phyloP scores from a whole-genome alignment of 140 eudicot genomes.

The Ambrosia hybrid region DNA sequence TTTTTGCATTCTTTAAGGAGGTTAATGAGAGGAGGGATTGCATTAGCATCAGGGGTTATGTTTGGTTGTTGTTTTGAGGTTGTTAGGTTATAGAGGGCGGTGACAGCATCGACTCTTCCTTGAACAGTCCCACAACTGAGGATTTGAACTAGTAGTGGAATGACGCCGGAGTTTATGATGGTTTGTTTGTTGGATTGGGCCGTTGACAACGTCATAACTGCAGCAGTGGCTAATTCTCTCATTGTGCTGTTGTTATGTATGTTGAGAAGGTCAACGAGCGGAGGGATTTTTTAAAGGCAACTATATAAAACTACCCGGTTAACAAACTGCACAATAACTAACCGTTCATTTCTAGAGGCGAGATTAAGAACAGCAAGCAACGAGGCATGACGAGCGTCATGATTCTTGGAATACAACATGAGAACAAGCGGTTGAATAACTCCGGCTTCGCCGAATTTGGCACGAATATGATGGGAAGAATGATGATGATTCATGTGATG shows the following conservation, averaged over 20 bases:
- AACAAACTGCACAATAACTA: background rate
- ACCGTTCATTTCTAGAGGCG: conserved; percentile 74
- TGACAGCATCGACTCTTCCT: conserved; percentile 78
- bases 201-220: conserved; percentile 67
- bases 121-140: conserved; percentile 72
- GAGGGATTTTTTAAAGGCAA: conserved; percentile 45
- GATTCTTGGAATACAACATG: conserved; percentile 46
- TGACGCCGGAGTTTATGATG: conserved; percentile 59
- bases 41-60: conserved; percentile 46
- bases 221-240: conserved; percentile 71
- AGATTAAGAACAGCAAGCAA: conserved; percentile 81
- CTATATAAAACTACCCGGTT: no score
- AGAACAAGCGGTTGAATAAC: conserved; percentile 67
- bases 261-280: conserved; percentile 73
- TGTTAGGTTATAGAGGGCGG: conserved; percentile 69
- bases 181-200: conserved; percentile 65
- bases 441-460: conserved; percentile 70
- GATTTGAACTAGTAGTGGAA: conserved; percentile 59
- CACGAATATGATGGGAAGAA: conserved; percentile 52
- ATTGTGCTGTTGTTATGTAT: conserved; percentile 43
- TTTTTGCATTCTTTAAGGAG: conserved; percentile 85
- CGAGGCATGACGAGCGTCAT: conserved; percentile 63
- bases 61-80: conserved; percentile 41
- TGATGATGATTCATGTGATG: conserved; percentile 26
- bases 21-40: conserved; percentile 66